Evolutionary conservation across 2,329 filamentous ascomycete genomes (phyloP).

Genomic region (Fonsecaea pedrosoi): DNA sequence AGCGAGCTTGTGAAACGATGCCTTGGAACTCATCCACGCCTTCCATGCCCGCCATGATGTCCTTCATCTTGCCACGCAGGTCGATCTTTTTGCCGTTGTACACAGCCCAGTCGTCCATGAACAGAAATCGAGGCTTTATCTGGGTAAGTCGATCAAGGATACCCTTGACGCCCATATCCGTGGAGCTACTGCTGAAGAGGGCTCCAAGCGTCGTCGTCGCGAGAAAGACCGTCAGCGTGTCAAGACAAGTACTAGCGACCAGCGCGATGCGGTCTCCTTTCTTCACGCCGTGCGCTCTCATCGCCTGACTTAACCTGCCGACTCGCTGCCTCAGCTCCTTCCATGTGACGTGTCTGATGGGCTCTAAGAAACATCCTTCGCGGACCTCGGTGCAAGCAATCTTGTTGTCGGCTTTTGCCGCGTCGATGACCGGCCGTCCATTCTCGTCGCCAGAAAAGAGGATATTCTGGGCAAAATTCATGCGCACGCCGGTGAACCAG

Average conservation of each 20-base stretch:
- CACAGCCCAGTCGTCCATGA: slow-evolving; percentile 79
- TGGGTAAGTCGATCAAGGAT: slow-evolving; percentile 77
- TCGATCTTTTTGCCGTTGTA: slow-evolving; percentile 81
- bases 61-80: slow-evolving; percentile 72
- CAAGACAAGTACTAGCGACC: slow-evolving; percentile 75
- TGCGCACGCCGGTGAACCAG: slow-evolving; percentile 76
- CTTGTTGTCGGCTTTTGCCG: slow-evolving; percentile 72
- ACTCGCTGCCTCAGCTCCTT: slow-evolving; percentile 66
- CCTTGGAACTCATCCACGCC: slow-evolving; percentile 66
- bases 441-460: slow-evolving; percentile 59
- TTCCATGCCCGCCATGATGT: slow-evolving; percentile 69
- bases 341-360: slow-evolving; percentile 67
- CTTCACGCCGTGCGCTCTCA: slow-evolving; percentile 69
- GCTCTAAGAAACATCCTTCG: slow-evolving; percentile 45
- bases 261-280: slow-evolving; percentile 78
- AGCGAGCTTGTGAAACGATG: slow-evolving; percentile 71
- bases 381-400: slow-evolving; percentile 73
- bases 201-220: slow-evolving; percentile 74
- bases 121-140: slow-evolving; percentile 78
- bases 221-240: slow-evolving; percentile 74
- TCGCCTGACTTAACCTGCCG: slow-evolving; percentile 67
- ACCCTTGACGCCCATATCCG: slow-evolving; percentile 82
- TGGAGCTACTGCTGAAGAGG: slow-evolving; percentile 76
- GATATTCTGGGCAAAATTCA: slow-evolving; percentile 84
- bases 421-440: slow-evolving; percentile 52